Evolutionary conservation across 768 basidiomycete species (phyloP).

Genomic region (Lepiota brunneoincarnata): DNA sequence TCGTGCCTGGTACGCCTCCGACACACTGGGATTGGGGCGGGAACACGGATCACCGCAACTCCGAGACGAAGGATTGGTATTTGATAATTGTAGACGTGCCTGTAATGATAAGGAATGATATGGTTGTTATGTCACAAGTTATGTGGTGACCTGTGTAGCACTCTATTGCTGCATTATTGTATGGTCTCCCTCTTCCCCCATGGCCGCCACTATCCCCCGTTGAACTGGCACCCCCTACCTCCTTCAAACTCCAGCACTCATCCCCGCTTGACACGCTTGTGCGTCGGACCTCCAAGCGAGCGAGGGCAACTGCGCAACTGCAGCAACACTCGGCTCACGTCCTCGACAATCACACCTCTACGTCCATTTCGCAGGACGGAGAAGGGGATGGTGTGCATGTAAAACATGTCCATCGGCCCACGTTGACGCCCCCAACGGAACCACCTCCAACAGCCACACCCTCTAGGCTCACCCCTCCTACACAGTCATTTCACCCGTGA

Average conservation of each 20-base stretch:
- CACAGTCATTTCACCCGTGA: constrained; percentile 44
- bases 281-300: constrained; percentile 46
- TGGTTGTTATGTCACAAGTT: constrained; percentile 10
- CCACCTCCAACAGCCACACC: constrained; percentile 10
- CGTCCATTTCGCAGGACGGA: constrained; percentile 9
- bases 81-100: constrained; percentile 26
- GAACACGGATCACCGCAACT: constrained; percentile 65
- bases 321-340: constrained; percentile 11
- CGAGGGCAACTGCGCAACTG: constrained; percentile 16
- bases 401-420: constrained; percentile 4
- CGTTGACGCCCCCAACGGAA: constrained; percentile 10
- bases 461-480: constrained; percentile 40
- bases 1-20: constrained; percentile 81
- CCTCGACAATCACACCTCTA: constrained; percentile 10
- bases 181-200: neutral
- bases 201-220: constrained; percentile 3
- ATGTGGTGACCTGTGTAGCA: neutral
- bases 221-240: constrained; percentile 11
- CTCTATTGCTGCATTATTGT: too few relatives aligned
- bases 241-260: constrained; percentile 31
- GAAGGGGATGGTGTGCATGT: constrained; percentile 2
- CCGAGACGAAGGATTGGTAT: constrained; percentile 74
- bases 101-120: constrained; percentile 1
- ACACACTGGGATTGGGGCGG: constrained; percentile 64
- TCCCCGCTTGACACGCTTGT: constrained; percentile 64